Conservation (phyloP, 2,329 filamentous ascomycete genomes). For the Aspergillus flavus region DNA sequence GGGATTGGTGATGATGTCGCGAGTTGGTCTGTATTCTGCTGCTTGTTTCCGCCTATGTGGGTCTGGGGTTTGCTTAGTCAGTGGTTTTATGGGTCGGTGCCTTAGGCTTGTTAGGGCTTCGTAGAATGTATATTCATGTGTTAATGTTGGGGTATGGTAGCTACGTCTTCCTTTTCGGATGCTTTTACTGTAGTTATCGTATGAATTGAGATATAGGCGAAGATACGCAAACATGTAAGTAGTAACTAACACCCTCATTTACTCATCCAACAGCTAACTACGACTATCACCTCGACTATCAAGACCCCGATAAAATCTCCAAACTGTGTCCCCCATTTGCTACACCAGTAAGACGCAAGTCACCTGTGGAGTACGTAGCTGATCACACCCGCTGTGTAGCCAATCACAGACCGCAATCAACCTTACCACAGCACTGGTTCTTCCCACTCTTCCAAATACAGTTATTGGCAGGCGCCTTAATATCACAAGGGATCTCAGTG, state of each 20-base stretch:
- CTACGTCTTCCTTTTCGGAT: too few relatives aligned
- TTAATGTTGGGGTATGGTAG: too few relatives aligned
- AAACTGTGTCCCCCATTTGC: background rate
- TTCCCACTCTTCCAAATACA: conserved; percentile 16
- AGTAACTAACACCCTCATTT: background rate
- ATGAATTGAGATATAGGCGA: too few relatives aligned
- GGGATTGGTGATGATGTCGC: conserved; percentile 3
- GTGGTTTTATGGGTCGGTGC: background rate
- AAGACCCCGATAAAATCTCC: background rate
- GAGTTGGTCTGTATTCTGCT: conserved; percentile 14
- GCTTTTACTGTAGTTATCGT: too few relatives aligned
- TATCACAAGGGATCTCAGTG: conserved; percentile 18
- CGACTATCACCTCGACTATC: background rate
- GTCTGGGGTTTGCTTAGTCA: background rate
- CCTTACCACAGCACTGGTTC: conserved; percentile 13
- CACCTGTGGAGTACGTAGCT: background rate
- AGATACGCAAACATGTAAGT: background rate
- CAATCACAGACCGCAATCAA: conserved; percentile 8
- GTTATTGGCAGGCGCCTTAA: conserved; percentile 13
- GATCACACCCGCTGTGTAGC: background rate
- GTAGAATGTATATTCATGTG: too few relatives aligned
- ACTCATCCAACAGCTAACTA: too few relatives aligned
- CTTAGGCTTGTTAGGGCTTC: background rate
- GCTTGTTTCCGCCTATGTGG: conserved; percentile 7
- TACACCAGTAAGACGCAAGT: background rate